Evolutionary conservation across 345 rosid species (phyloP).

Genomic region (Orychophragmus violaceus): DNA sequence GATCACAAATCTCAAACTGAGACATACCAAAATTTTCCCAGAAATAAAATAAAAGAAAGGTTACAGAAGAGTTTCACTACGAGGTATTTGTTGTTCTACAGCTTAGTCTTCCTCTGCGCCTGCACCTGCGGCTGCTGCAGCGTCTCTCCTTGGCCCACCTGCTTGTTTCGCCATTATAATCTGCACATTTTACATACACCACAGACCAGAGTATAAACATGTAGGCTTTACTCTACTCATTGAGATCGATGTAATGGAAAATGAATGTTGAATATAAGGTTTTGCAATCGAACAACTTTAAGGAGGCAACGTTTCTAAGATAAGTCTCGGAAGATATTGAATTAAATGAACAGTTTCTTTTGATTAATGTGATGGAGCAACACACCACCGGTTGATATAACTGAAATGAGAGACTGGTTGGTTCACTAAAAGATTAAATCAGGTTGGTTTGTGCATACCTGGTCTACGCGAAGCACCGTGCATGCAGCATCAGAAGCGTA

Average conservation of each 20-base stretch:
- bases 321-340: neutral
- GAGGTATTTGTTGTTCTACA: neutral
- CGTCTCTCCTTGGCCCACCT: slow-evolving; percentile 85
- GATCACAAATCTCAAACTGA: neutral
- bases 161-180: slow-evolving; percentile 96
- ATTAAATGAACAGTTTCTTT: neutral
- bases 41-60: neutral
- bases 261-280: neutral
- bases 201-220: neutral
- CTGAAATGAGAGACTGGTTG: neutral
- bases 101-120: slow-evolving; percentile 33
- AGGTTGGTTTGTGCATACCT: slow-evolving; percentile 40
- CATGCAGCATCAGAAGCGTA: slow-evolving; percentile 97
- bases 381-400: neutral
- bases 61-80: slow-evolving; percentile 21
- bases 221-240: neutral
- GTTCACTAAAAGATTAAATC: neutral
- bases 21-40: neutral
- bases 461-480: slow-evolving; percentile 93
- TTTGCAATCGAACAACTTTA: neutral
- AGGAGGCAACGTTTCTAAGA: neutral
- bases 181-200: slow-evolving; percentile 37
- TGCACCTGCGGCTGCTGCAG: slow-evolving; percentile 60
- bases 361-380: neutral
- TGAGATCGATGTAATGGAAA: neutral